A percentile compares a stretch with the other conserved stretches of the same genome.
Conservation (phyloP, 371 early-diverging fungal species). For the Mucor velutinosus region DNA sequence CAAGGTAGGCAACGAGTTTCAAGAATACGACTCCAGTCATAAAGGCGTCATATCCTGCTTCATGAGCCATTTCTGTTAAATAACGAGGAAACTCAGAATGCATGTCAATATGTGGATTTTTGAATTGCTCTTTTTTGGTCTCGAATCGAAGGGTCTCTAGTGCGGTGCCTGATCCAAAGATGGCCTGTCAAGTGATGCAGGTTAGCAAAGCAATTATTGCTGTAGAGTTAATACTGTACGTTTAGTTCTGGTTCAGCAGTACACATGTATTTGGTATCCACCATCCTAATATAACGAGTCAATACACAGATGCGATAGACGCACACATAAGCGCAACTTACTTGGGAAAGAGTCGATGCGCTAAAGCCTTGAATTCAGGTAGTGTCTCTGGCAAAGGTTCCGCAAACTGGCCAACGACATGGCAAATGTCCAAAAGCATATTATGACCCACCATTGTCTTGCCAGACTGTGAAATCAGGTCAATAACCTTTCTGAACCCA, state of each 20-base stretch:
- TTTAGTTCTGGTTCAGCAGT: slow-evolving; percentile 55
- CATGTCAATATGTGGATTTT: slow-evolving; percentile 56
- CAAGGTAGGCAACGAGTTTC: slow-evolving; percentile 33
- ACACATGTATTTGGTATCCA: slow-evolving; percentile 82
- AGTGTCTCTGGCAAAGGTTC: slow-evolving; percentile 67
- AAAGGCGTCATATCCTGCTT: slow-evolving; percentile 92
- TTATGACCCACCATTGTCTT: slow-evolving; percentile 88
- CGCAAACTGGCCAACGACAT: slow-evolving; percentile 73
- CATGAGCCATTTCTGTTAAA: slow-evolving; percentile 65
- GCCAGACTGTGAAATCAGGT: slow-evolving; percentile 64
- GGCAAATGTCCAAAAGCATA: slow-evolving; percentile 79
- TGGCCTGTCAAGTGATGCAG: not conserved
- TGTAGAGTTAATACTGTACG: slow-evolving; percentile 17
- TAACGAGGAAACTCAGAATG: slow-evolving; percentile 45
- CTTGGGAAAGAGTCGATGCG: slow-evolving; percentile 61
- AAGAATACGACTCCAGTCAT: slow-evolving; percentile 70
- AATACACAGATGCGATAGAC: not conserved
- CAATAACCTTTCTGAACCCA: slow-evolving; percentile 82
- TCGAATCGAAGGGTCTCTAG: slow-evolving; percentile 45
- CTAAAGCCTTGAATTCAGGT: slow-evolving; percentile 59
- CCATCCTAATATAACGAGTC: slow-evolving; percentile 50
- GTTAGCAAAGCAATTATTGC: not conserved
- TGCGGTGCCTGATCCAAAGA: slow-evolving; percentile 36
- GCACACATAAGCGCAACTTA: slow-evolving; percentile 20
- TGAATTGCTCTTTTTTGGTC: slow-evolving; percentile 43